phyloP scores from a whole-genome alignment of 768 basidiomycete species.

The Phaeolepiota aurea region DNA sequence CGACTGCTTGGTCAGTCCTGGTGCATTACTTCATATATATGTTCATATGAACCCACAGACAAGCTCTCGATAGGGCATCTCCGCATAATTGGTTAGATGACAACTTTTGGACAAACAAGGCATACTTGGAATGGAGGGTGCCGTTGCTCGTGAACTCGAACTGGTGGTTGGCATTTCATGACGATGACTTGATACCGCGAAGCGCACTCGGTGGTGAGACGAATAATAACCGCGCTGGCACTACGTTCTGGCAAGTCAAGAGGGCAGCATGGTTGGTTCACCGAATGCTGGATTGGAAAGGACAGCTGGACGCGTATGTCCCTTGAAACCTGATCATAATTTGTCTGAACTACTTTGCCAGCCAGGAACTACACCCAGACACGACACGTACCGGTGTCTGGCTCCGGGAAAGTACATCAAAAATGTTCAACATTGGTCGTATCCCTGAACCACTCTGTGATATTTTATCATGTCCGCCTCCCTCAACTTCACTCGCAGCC shows the following conservation, averaged over 20 bases:
- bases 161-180: conserved; percentile 88
- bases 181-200: conserved; percentile 59
- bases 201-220: conserved; percentile 26
- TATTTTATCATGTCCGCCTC: conserved; percentile 40
- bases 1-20: conserved; percentile 55
- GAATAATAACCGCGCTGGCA: conserved; percentile 28
- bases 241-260: conserved; percentile 79
- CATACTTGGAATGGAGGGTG: conserved; percentile 82
- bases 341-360: conserved; percentile 22
- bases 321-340: conserved; percentile 1
- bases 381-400: conserved; percentile 68
- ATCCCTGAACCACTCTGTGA: conserved; percentile 67
- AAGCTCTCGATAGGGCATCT: conserved; percentile 75
- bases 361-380: conserved; percentile 63
- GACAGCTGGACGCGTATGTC: conserved; percentile 52
- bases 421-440: conserved; percentile 72
- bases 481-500: conserved; percentile 35
- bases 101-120: conserved; percentile 83
- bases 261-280: conserved; percentile 77
- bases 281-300: conserved; percentile 68
- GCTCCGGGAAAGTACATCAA: conserved; percentile 48
- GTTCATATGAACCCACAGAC: neutral
- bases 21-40: conserved; percentile 1
- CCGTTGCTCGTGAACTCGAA: conserved; percentile 88
- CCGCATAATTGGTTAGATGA: conserved; percentile 94